A percentile compares a stretch with the other conserved stretches of the same genome.
These are phyloP conservation scores for Cicer bijugum DNA, from an alignment of 306 rosid genomes.

Conservation along the genomic window DNA sequence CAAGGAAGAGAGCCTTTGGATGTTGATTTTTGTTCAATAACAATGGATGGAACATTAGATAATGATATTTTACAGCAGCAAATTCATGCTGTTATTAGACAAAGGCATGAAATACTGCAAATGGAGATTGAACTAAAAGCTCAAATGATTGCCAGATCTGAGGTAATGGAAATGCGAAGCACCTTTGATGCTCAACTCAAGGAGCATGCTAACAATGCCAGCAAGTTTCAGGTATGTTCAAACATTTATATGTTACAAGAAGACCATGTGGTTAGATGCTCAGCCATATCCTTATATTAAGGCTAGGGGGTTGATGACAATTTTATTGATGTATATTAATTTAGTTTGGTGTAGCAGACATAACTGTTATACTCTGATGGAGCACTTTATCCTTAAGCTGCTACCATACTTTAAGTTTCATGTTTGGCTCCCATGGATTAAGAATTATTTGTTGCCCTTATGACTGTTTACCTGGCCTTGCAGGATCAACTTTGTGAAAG, in stretches of 20 bases:
- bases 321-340: conserved; percentile 10
- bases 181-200: conserved; percentile 80
- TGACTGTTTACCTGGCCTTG: conserved; percentile 48
- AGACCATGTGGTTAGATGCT: not conserved
- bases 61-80: conserved; percentile 73
- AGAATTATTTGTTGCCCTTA: conserved; percentile 37
- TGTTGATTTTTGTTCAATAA: conserved; percentile 82
- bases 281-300: not conserved
- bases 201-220: conserved; percentile 68
- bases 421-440: conserved; percentile 14
- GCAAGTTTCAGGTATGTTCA: conserved; percentile 73
- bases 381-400: conserved; percentile 3
- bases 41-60: conserved; percentile 74
- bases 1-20: conserved; percentile 92
- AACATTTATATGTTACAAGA: conserved; percentile 19
- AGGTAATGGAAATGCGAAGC: conserved; percentile 72
- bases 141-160: conserved; percentile 82
- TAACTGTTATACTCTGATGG: conserved; percentile 14
- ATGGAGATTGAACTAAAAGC: conserved; percentile 83
- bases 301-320: conserved; percentile 20
- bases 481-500: conserved; percentile 85
- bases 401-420: conserved; percentile 20
- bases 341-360: conserved; percentile 14
- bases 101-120: conserved; percentile 77
- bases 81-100: conserved; percentile 68